These are phyloP conservation scores for Apostasia shenzhenica DNA, from an alignment of 106 monocot species.

Conservation along the genomic window DNA sequence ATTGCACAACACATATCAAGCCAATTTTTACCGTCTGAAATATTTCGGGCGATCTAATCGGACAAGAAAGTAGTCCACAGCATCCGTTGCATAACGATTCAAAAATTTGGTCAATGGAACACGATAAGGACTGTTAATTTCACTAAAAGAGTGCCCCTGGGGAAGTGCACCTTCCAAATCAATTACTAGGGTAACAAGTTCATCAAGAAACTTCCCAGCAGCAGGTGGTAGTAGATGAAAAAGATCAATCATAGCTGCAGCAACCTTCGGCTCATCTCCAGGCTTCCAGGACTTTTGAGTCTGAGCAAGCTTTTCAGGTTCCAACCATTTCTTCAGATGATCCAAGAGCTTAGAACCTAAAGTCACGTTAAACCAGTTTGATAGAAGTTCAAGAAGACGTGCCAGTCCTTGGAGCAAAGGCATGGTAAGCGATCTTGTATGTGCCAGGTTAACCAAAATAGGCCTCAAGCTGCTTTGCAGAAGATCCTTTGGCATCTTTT, in stretches of 20 bases:
- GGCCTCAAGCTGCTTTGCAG: slow-evolving; percentile 91
- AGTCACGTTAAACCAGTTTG: slow-evolving; percentile 97
- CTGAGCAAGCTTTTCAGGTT: slow-evolving; percentile 97
- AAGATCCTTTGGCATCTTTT: slow-evolving; percentile 97
- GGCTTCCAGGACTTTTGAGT: slow-evolving; percentile 90
- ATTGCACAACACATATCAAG: slow-evolving; percentile 1
- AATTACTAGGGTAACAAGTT: slow-evolving; percentile 91
- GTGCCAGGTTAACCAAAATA: slow-evolving; percentile 88
- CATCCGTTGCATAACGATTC: slow-evolving; percentile 86
- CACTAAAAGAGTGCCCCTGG: slow-evolving; percentile 92
- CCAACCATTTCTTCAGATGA: slow-evolving; percentile 97
- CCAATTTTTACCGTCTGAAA: slow-evolving; percentile 58
- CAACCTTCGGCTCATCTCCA: slow-evolving; percentile 99
- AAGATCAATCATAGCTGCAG: slow-evolving; percentile 99
- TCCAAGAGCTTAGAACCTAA: slow-evolving; percentile 90
- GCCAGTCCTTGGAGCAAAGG: slow-evolving; percentile 96
- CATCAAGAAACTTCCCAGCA: slow-evolving; percentile 95
- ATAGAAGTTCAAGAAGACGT: slow-evolving; percentile 87
- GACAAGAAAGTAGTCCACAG: slow-evolving; percentile 93
- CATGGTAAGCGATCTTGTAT: slow-evolving; percentile 92
- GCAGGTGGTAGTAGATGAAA: slow-evolving; percentile 99
- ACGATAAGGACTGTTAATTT: slow-evolving; percentile 97
- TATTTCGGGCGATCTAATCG: slow-evolving; percentile 84
- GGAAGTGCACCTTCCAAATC: slow-evolving; percentile 92
- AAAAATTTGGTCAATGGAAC: slow-evolving; percentile 90